Evolutionary conservation across 345 rosid species (phyloP), one percentile per base, ranked within the genome.

Genomic region (Syzygium aromaticum): DNA sequence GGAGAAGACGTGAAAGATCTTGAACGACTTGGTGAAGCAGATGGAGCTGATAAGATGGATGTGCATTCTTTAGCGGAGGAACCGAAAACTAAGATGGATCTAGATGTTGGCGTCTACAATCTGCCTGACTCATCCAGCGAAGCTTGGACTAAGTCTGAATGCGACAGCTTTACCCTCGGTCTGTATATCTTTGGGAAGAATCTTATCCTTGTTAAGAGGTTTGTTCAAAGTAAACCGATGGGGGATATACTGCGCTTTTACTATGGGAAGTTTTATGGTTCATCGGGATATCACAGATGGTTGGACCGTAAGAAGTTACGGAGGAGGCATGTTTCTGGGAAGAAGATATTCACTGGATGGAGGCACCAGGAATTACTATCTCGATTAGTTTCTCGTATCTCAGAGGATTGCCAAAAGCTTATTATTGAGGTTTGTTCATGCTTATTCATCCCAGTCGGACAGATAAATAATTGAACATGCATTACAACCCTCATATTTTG

Each of bases 141-240:
- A 21, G 16, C 87, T 51, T 91, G 93, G 92, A 89, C 86, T 51
- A 87, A 91, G 85, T 51, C 73, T 5, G 96, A 94, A 84, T 88
- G 87, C 56, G 88, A 87, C 21, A 54, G 89, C 87, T 92, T 94
- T 90, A 88, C 93, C 64, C 96, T 94, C 77, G 94, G 95, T 77
- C 88, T 94, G 77, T 94, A 94, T 86, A 93, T 92, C 86, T 94
- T 92, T 63, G 96, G 95, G 56, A 94, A 92, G 89, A 90, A 94
- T 87, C 92, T 94, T 87, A 54, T 89, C 87, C 84, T 77, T 83
- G 93, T 93, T 84, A 90, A 90, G 92, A 91, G 87, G 82, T 94
- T 94, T 85, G 89, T 92, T 53, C 90, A 89, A 84, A 89, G 87
- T 56, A 53, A 91, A 92, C 84, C n/a, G 25, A 93, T 92, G 92